Conservation (phyloP, 2,329 filamentous ascomycete genomes). For the Aspergillus carbonarius region DNA sequence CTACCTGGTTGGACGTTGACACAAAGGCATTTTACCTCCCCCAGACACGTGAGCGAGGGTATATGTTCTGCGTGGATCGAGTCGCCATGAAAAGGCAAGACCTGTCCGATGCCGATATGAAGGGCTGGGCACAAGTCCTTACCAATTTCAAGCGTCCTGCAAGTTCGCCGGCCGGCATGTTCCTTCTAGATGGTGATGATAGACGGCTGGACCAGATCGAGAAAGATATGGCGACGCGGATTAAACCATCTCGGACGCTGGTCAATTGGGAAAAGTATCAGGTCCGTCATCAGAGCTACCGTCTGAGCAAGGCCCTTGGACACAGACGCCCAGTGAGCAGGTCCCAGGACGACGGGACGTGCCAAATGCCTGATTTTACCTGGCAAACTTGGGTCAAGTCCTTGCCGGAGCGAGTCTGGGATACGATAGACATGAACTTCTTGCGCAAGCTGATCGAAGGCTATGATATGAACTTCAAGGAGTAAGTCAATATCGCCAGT, state of each 20-base stretch:
- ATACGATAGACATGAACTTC: conserved; percentile 64
- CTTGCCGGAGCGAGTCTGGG: conserved; percentile 61
- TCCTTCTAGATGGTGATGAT: conserved; percentile 59
- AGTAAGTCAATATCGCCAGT: conserved; percentile 33
- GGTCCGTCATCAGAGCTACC: conserved; percentile 58
- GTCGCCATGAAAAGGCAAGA: conserved; percentile 21
- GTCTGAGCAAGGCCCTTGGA: conserved; percentile 54
- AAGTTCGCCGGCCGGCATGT: conserved; percentile 62
- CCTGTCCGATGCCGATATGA: conserved; percentile 25
- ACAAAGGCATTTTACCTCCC: conserved; percentile 73
- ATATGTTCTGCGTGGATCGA: conserved; percentile 58
- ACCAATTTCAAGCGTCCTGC: conserved; percentile 53
- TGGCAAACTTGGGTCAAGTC: conserved; percentile 52
- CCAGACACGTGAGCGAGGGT: conserved; percentile 64
- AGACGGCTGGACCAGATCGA: conserved; percentile 53
- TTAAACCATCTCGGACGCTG: conserved; percentile 22
- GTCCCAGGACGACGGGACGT: conserved; percentile 57
- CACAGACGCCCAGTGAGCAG: conserved; percentile 57
- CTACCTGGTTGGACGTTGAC: conserved; percentile 54
- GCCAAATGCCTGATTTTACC: conserved; percentile 56
- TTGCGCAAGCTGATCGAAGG: conserved; percentile 51
- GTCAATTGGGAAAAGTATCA: conserved; percentile 49
- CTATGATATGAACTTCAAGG: conserved; percentile 61
- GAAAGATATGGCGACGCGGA: conserved; percentile 45
- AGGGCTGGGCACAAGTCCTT: conserved; percentile 47